These are phyloP conservation scores for Thielaviopsis punctulata DNA, from an alignment of 2,329 filamentous ascomycete genomes.

Conservation along the genomic window DNA sequence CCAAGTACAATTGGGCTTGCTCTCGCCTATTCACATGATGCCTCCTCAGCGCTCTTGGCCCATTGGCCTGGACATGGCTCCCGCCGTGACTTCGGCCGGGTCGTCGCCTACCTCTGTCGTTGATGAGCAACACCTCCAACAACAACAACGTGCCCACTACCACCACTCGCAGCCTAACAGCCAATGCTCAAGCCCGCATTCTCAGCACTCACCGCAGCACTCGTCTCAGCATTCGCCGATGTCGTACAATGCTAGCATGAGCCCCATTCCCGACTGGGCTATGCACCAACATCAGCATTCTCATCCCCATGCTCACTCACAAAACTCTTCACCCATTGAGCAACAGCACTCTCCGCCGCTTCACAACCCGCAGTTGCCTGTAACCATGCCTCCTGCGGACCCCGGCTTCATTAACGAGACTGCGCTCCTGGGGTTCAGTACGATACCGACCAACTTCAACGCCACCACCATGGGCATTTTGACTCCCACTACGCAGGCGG, in stretches of 20 bases:
- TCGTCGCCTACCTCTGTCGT: conserved; percentile 35
- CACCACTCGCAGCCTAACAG: conserved; percentile 19
- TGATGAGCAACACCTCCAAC: conserved; percentile 16
- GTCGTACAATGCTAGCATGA: conserved; percentile 21
- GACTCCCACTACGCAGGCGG: conserved; percentile 43
- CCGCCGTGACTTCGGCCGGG: conserved; percentile 25
- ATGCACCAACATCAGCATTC: conserved; percentile 33
- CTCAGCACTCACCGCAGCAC: conserved; percentile 24
- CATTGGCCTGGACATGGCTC: conserved; percentile 35
- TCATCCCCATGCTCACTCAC: conserved; percentile 24
- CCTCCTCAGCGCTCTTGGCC: conserved; percentile 29
- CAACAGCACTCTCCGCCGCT: conserved; percentile 18
- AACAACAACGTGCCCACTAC: conserved; percentile 27
- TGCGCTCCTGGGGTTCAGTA: conserved; percentile 36
- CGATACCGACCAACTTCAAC: conserved; percentile 34
- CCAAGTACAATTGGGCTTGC: conserved; percentile 8
- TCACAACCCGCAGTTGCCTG: conserved; percentile 26
- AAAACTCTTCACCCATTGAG: conserved; percentile 16
- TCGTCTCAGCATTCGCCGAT: conserved; percentile 34
- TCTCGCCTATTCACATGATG: conserved; percentile 15
- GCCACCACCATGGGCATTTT: conserved; percentile 42
- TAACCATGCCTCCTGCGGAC: conserved; percentile 7
- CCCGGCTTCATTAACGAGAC: conserved; percentile 37
- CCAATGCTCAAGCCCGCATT: conserved; percentile 33
- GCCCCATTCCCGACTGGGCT: conserved; percentile 40